Base-by-base conservation (phyloP, 495 filamentous ascomycete species). In the Neurospora sp. region DNA sequence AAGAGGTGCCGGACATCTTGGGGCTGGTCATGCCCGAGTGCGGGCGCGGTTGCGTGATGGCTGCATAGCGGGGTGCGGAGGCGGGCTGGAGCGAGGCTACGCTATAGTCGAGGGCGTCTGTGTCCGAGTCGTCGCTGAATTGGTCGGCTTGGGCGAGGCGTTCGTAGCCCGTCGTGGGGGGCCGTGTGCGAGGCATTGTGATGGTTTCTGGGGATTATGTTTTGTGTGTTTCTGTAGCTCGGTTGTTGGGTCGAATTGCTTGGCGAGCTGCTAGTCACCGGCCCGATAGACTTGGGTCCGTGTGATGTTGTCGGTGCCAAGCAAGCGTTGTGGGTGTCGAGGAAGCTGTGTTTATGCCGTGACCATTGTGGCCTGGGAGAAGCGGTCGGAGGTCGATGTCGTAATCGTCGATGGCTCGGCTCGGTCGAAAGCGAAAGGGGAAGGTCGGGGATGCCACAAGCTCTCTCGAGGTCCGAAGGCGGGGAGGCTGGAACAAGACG, bases 141-240 rank as follows among this genome's bases (percentile, higher is more conserved):
- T 94, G 91, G 81, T 97, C 94, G 74, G 93, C 94, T 83, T 98
- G 94, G 71, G 93, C 93, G 74, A 98, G 90, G 74, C 92, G 91
- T 76, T 93, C 94, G 83, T 98, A 98, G 75, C 94, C 94, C 46
- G 94, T 97, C 14, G 92, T 94, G 42, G 92, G 87, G 66, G 92
- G 92, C 74, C 92, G 85, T 71, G 66, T 78, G 78, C 87, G 83
- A 70, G 80, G 79, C 81, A 83, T 82, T 11, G 39, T 75, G 62
- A 18, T 27, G 70, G 6, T 38, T 35, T 20, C 27, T 44, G 41
- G 71, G 2, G 5, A 59, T 59, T 59, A 31, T 31, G 23, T 59
- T 27, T 59, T n/a, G 20, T 59, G 48, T 31, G 23, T 27, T 5
- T 1, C 0, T 16, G 23, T 62, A 62, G 48, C 48, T 62, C 54